Evolutionary conservation across 2,329 filamentous ascomycete genomes (phyloP).

Genomic region (Penicillium fuscoglaucum): DNA sequence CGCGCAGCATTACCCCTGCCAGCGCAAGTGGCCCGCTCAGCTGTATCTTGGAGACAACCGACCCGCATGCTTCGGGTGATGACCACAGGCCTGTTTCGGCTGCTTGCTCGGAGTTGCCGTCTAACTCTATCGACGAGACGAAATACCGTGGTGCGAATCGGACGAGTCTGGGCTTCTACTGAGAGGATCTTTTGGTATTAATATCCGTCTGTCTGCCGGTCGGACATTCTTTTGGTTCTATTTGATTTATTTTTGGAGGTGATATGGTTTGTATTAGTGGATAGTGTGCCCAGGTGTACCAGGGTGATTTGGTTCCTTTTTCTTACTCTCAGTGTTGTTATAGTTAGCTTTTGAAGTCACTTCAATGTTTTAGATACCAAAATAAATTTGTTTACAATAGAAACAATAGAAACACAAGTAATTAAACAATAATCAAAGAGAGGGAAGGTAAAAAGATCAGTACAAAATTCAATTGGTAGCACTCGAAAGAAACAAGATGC

Average conservation of each 20-base stretch:
- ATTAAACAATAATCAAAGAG: too few relatives aligned
- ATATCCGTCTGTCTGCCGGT: conserved; percentile 1
- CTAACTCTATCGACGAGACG: conserved; percentile 23
- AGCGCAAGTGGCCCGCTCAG: conserved; percentile 28
- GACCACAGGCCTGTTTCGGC: conserved; percentile 14
- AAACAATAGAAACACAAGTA: background rate
- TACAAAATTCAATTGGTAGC: background rate
- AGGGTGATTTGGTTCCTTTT: background rate
- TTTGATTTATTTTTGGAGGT: background rate
- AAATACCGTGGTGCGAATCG: conserved; percentile 36
- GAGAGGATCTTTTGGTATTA: background rate
- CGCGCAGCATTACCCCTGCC: conserved; percentile 37
- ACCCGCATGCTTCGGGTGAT: conserved; percentile 23
- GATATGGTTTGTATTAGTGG: conserved; percentile 1
- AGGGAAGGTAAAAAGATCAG: background rate
- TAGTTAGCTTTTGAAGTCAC: background rate
- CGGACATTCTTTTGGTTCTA: background rate
- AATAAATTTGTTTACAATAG: background rate
- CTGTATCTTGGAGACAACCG: conserved; percentile 32
- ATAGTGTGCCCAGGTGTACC: conserved; percentile 2
- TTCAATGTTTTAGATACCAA: background rate
- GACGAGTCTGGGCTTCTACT: conserved; percentile 29
- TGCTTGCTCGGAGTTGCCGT: conserved; percentile 8
- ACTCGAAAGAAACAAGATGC: background rate
- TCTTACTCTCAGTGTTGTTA: background rate